These are phyloP conservation scores for Backusella tuberculispora DNA, from an alignment of 192 early-diverging fungal genomes.

Conservation along the genomic window DNA sequence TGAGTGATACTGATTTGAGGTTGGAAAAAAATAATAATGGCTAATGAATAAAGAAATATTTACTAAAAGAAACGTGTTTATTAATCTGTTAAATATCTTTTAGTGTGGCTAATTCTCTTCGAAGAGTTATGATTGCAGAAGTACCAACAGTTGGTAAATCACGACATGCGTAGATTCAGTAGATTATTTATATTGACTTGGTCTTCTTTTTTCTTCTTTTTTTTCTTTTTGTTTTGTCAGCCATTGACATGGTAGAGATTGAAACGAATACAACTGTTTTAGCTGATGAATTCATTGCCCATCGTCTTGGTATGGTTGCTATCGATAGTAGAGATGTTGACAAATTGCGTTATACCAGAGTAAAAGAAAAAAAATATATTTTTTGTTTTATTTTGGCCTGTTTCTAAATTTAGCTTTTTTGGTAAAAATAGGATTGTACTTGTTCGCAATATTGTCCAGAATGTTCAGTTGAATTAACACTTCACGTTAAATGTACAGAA, in stretches of 20 bases:
- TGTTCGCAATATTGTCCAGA: conserved; percentile 83
- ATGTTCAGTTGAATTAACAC: conserved; percentile 88
- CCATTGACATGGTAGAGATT: conserved; percentile 97
- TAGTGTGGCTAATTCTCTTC: conserved; percentile 89
- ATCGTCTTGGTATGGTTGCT: conserved; percentile 94
- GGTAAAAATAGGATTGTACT: conserved; percentile 61
- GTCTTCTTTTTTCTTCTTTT: not conserved
- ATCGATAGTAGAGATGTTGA: conserved; percentile 79
- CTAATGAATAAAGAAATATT: not conserved
- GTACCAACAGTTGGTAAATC: conserved; percentile 86
- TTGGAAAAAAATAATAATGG: conserved; percentile 6
- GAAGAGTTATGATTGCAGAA: conserved; percentile 97
- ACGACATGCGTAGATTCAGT: not conserved
- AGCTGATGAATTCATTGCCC: conserved; percentile 95
- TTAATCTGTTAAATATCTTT: not conserved
- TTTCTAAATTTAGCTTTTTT: not conserved
- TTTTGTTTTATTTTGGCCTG: conserved; percentile 18
- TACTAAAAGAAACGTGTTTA: not conserved
- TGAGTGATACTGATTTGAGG: conserved; percentile 88
- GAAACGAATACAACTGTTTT: conserved; percentile 91
- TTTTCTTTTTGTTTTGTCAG: conserved; percentile 41
- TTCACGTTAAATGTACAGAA: conserved; percentile 84
- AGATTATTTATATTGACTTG: not conserved
- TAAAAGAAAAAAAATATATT: conserved; percentile 27
- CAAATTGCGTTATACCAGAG: conserved; percentile 80